Evolutionary conservation across 2,329 filamentous ascomycete genomes (phyloP), one percentile per base, ranked within the genome.

Genomic region (Colletotrichum shisoi): DNA sequence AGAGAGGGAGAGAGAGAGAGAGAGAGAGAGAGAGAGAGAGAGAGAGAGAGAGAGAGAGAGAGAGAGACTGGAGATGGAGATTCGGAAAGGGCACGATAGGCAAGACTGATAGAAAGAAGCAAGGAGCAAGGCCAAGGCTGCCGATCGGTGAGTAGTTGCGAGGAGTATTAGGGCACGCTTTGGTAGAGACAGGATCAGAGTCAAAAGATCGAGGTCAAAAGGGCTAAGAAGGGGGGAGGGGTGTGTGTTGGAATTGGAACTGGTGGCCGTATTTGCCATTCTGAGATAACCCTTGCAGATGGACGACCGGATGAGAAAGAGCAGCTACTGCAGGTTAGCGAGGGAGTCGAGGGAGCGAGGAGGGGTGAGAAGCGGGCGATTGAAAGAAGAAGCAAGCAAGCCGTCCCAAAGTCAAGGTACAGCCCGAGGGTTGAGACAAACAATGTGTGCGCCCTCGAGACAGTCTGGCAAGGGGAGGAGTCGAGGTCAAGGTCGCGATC

Each of bases 281-380:
- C 53, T 40, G 24, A 59, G 61, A 59, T 44, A 34, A 59, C 64
- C 64, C 64, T 64, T 67, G 64, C 64, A 67, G 64, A 56, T 40
- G 34, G 53, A 42, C 27, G 60, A 59, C 37, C 40, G 54, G 34
- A 58, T 46, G 40, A 58, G 53, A 58, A 27, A 49, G 37, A 49
- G 31, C 46, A 39, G 44, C 59, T 67, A 63, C 53, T 63, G 63
- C 59, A 48, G 59, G 53, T 53, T 34, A 40, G 48, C 31, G 57
- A 65, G 62, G 53, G 46, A 27, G 17, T n/a, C 19, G 37, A 57
- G 39, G 31, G 62, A 45, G 27, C 17, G 42, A 45, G 42, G 54
- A 57, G 40, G 40, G 34, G 54, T 57, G 52, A 53, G 31, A 62
- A 34, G 53, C 31, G 40, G 63, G 59, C 45, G 39, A 34, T 8